These are phyloP conservation scores for Picocystis sp. DNA, from an alignment of 163 green algal species.

Conservation along the genomic window DNA sequence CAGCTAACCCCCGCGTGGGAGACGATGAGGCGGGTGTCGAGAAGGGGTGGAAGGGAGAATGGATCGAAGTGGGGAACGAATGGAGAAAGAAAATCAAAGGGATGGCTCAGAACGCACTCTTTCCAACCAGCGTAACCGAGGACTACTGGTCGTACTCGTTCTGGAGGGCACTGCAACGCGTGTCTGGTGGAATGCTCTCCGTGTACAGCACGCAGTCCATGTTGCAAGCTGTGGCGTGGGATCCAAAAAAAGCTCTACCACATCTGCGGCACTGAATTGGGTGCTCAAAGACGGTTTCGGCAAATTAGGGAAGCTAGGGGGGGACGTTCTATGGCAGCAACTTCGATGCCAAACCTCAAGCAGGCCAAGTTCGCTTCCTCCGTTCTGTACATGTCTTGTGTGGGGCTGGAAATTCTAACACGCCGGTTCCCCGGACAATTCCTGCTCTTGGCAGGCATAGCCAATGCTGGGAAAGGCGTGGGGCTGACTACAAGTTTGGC, in stretches of 20 bases:
- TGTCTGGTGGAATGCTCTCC: background rate
- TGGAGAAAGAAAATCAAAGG: too few species aligned
- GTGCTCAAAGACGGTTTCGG: conserved; percentile 89
- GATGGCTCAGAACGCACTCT: too few species aligned
- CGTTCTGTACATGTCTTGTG: too few species aligned
- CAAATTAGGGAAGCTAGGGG: conserved; percentile 59
- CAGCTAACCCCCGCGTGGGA: too few species aligned
- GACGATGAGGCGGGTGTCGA: too few species aligned
- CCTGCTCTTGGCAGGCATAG: conserved; percentile 61
- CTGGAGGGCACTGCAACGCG: conserved; percentile 36
- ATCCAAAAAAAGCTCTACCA: conserved; percentile 40
- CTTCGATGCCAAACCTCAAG: conserved; percentile 91
- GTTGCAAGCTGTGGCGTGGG: conserved; percentile 79
- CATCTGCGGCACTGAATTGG: conserved; percentile 88
- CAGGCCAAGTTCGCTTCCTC: background rate
- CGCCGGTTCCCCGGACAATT: conserved; percentile 38
- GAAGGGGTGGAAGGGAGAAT: too few species aligned
- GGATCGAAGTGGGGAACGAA: too few species aligned
- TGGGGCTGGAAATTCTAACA: too few species aligned
- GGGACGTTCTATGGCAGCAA: conserved; percentile 61
- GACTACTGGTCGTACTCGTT: conserved; percentile 81
- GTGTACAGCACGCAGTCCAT: conserved; percentile 44
- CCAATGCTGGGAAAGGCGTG: conserved; percentile 73
- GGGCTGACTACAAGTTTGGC: conserved; percentile 69
- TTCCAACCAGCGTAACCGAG: conserved; percentile 23